Conservation (phyloP, 371 early-diverging fungal genomes). For the Mucor sp. region DNA sequence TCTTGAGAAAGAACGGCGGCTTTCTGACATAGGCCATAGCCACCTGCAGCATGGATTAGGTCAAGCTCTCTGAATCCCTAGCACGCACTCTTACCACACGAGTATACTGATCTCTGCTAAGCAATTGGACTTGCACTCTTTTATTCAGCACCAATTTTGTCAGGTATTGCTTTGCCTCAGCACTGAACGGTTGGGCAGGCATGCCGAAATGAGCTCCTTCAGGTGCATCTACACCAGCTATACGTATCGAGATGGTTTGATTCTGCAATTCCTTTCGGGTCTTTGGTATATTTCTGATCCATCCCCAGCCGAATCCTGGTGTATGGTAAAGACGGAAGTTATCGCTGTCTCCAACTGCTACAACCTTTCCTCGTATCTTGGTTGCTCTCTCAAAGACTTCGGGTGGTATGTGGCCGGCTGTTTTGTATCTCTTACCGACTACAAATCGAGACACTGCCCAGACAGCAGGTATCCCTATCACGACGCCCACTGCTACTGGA, state of each 20-base stretch:
- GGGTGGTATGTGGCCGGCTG: slow-evolving; percentile 56
- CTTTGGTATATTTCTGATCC: slow-evolving; percentile 52
- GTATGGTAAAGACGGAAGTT: slow-evolving; percentile 67
- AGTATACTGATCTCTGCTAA: slow-evolving; percentile 69
- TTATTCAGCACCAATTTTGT: slow-evolving; percentile 47
- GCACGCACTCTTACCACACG: slow-evolving; percentile 53
- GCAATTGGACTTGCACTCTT: slow-evolving; percentile 54
- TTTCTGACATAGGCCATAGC: slow-evolving; percentile 64
- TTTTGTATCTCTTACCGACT: slow-evolving; percentile 43
- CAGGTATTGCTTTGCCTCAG: slow-evolving; percentile 65
- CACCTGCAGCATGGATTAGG: slow-evolving; percentile 35
- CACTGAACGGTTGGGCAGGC: slow-evolving; percentile 69
- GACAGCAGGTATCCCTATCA: slow-evolving; percentile 25
- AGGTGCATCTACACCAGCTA: slow-evolving; percentile 84
- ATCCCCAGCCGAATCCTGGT: slow-evolving; percentile 63
- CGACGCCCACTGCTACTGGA: slow-evolving; percentile 23
- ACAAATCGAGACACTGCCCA: slow-evolving; percentile 25
- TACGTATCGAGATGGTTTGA: slow-evolving; percentile 64
- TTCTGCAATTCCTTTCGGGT: slow-evolving; percentile 55
- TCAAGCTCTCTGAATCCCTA: not conserved
- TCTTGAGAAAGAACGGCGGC: slow-evolving; percentile 43
- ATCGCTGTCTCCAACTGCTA: slow-evolving; percentile 64
- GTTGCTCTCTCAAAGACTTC: slow-evolving; percentile 38
- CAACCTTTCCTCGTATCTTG: slow-evolving; percentile 50
- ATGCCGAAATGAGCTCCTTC: slow-evolving; percentile 76